Evolutionary conservation across 257 asterid species (phyloP).

Genomic region (Przewalskia tangutica): DNA sequence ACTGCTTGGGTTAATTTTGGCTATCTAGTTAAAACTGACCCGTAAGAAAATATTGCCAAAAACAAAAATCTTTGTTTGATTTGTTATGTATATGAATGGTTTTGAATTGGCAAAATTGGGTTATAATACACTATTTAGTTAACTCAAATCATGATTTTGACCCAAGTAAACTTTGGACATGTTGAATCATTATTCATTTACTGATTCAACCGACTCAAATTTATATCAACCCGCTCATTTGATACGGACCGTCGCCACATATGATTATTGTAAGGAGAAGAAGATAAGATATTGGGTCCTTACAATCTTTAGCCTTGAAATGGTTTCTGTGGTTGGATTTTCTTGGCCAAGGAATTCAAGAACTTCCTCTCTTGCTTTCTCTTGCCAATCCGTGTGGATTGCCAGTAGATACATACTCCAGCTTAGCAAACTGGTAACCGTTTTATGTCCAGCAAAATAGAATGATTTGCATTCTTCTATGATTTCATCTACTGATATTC

Average conservation of each 20-base stretch:
- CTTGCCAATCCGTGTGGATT: slow-evolving; percentile 52
- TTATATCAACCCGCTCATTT: too few species aligned
- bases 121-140: too few species aligned
- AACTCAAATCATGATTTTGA: too few species aligned
- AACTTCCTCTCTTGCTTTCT: slow-evolving; percentile 51
- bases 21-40: too few species aligned
- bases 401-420: slow-evolving; percentile 59
- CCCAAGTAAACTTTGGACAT: neutral
- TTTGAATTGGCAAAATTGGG: too few species aligned
- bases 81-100: too few species aligned
- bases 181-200: neutral
- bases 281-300: slow-evolving; percentile 1
- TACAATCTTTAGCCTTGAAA: slow-evolving; percentile 41
- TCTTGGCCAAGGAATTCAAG: slow-evolving; percentile 15
- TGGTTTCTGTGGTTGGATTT: slow-evolving; percentile 30
- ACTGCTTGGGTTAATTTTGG: too few species aligned
- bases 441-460: slow-evolving; percentile 74
- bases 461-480: slow-evolving; percentile 62
- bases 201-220: too few species aligned
- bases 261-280: too few species aligned
- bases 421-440: slow-evolving; percentile 40
- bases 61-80: too few species aligned
- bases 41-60: too few species aligned
- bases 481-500: slow-evolving; percentile 37
- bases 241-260: too few species aligned